Evolutionary conservation across 768 basidiomycete species (phyloP).

Genomic region (Pluteus cervinus): DNA sequence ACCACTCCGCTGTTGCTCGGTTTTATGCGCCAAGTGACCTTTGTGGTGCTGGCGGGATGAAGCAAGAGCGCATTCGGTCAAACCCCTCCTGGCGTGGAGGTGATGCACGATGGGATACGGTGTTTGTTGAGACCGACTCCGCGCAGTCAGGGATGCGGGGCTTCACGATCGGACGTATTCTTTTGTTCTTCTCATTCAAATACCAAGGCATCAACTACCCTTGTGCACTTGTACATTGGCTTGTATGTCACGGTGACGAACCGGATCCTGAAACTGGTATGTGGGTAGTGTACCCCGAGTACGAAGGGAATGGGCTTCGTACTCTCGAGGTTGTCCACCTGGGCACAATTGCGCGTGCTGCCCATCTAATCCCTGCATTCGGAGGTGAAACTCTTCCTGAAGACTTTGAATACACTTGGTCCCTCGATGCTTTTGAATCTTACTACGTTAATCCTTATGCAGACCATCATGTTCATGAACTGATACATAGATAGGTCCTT

Average conservation of each 20-base stretch:
- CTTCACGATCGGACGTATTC: slow-evolving; percentile 10
- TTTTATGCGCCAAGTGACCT: slow-evolving; percentile 31
- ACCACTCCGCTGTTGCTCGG: slow-evolving; percentile 20
- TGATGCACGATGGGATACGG: slow-evolving; percentile 20
- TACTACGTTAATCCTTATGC: slow-evolving; percentile 26
- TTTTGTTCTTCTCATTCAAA: slow-evolving; percentile 14
- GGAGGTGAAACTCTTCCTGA: slow-evolving; percentile 13
- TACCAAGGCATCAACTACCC: slow-evolving; percentile 6
- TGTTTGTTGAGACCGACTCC: slow-evolving; percentile 16
- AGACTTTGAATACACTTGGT: slow-evolving; percentile 11
- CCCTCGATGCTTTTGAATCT: slow-evolving; percentile 16
- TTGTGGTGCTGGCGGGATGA: slow-evolving; percentile 22
- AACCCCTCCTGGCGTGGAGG: slow-evolving; percentile 21
- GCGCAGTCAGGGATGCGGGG: slow-evolving; percentile 15
- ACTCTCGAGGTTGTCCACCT: slow-evolving; percentile 19
- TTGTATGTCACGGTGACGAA: slow-evolving; percentile 3
- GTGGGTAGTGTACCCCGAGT: neutral
- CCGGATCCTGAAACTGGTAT: slow-evolving; percentile 9
- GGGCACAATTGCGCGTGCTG: slow-evolving; percentile 21
- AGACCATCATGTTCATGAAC: slow-evolving; percentile 23
- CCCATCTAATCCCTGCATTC: slow-evolving; percentile 22
- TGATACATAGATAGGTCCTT: neutral
- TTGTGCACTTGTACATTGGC: slow-evolving; percentile 13
- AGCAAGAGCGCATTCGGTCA: slow-evolving; percentile 21
- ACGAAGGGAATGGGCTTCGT: slow-evolving; percentile 1